phyloP scores from a whole-genome alignment of 306 rosid genomes.

The Corylus heterophylla region DNA sequence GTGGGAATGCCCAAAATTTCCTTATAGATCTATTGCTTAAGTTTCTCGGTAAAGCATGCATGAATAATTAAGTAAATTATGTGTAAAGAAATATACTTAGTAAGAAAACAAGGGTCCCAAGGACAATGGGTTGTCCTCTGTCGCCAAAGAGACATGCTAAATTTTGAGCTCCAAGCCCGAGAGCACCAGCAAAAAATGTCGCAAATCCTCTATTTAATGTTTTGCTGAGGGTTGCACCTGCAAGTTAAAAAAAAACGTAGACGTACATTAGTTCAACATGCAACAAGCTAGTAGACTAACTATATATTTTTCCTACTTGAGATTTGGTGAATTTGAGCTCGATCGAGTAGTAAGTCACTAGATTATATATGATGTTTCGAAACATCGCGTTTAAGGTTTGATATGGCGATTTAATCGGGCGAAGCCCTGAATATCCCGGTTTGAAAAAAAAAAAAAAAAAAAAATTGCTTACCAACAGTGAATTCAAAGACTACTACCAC shows the following conservation, averaged over 20 bases:
- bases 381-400: no score
- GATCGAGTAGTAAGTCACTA: no score
- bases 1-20: not conserved
- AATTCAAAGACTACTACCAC: slow-evolving; percentile 90
- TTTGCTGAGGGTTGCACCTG: slow-evolving; percentile 85
- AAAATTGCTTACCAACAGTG: slow-evolving; percentile 59
- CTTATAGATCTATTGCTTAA: no score
- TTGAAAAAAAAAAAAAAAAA: no score
- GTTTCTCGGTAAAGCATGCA: no score
- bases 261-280: not conserved
- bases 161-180: slow-evolving; percentile 78
- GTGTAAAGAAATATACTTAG: slow-evolving; percentile 44
- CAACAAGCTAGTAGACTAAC: no score
- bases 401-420: no score
- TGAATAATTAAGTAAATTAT: no score
- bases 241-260: not conserved
- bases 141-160: slow-evolving; percentile 62
- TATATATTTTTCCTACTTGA: no score
- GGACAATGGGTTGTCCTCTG: slow-evolving; percentile 63
- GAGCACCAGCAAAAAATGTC: slow-evolving; percentile 73
- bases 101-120: slow-evolving; percentile 73
- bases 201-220: slow-evolving; percentile 81
- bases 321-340: no score
- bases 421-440: not conserved
- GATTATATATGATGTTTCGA: no score